Conservation (phyloP, 2,329 filamentous ascomycete genomes). For the Cladophialophora psammophila region DNA sequence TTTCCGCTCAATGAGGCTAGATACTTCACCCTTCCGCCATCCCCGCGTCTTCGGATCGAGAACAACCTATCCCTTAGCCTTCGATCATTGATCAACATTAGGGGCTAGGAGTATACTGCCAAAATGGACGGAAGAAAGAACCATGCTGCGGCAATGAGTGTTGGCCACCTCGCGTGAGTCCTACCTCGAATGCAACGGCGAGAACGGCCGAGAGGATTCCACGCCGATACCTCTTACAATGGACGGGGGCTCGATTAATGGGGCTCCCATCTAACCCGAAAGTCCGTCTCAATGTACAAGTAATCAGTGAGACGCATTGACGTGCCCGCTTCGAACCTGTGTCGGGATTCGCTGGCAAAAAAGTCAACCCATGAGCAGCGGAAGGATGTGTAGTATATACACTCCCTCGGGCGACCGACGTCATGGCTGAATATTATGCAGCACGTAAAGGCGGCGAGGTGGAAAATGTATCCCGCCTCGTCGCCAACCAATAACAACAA, state of each 20-base stretch:
- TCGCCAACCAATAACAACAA: neutral
- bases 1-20: constrained; percentile 32
- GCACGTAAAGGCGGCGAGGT: constrained; percentile 1
- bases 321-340: neutral
- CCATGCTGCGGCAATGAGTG: constrained; percentile 22
- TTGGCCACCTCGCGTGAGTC: constrained; percentile 14
- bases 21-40: constrained; percentile 28
- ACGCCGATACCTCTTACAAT: neutral
- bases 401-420: neutral
- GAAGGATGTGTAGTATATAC: neutral
- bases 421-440: neutral
- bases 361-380: neutral
- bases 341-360: neutral
- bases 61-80: constrained; percentile 13
- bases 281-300: neutral
- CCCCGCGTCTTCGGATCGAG: constrained; percentile 27
- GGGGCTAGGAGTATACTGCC: constrained; percentile 15
- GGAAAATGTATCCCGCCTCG: neutral
- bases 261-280: neutral
- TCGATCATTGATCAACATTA: constrained; percentile 20
- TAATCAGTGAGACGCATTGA: neutral
- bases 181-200: constrained; percentile 21
- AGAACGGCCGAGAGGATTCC: constrained; percentile 1
- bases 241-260: neutral
- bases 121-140: constrained; percentile 20